Percentiles rank a stretch among this genome's conserved stretches.
These are phyloP conservation scores for Orbilia brochopaga DNA, from an alignment of 2,329 filamentous ascomycete genomes.

Conservation along the genomic window DNA sequence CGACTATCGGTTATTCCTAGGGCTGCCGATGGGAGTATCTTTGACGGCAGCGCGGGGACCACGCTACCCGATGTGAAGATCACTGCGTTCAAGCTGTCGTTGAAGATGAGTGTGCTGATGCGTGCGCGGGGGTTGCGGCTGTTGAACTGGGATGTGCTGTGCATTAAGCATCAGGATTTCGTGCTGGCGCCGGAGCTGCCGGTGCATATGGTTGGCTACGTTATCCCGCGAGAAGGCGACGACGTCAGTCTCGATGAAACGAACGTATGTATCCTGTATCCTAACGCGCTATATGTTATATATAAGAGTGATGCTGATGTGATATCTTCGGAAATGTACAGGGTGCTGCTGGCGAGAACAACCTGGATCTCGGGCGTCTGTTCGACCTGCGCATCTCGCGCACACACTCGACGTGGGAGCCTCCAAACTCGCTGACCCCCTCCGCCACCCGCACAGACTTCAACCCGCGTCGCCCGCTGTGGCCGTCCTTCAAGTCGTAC, in stretches of 20 bases:
- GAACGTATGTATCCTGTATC: constrained; percentile 18
- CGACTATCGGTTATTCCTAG: constrained; percentile 34
- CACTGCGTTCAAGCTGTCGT: constrained; percentile 14
- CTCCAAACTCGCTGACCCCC: not conserved
- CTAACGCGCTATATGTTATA: not conserved
- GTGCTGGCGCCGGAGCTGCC: constrained; percentile 25
- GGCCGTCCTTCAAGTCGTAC: constrained; percentile 44
- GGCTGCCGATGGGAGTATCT: constrained; percentile 12
- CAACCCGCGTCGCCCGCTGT: constrained; percentile 31
- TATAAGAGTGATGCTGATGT: not conserved
- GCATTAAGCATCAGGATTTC: constrained; percentile 37
- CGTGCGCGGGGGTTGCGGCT: constrained; percentile 17
- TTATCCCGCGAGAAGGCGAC: constrained; percentile 25
- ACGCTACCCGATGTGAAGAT: constrained; percentile 36
- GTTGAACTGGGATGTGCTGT: constrained; percentile 12
- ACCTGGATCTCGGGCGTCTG: constrained; percentile 36
- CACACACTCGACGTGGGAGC: constrained; percentile 34
- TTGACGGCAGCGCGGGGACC: not conserved
- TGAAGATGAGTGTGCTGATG: constrained; percentile 40
- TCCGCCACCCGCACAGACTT: constrained; percentile 14
- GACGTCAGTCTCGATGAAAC: constrained; percentile 31
- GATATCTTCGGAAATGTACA: too few relatives aligned
- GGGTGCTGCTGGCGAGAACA: constrained; percentile 15
- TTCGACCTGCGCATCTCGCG: constrained; percentile 40
- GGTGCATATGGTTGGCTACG: constrained; percentile 39